Evolutionary conservation across 805 yeast species (phyloP).

Genomic region (Ogataea glucozyma): DNA sequence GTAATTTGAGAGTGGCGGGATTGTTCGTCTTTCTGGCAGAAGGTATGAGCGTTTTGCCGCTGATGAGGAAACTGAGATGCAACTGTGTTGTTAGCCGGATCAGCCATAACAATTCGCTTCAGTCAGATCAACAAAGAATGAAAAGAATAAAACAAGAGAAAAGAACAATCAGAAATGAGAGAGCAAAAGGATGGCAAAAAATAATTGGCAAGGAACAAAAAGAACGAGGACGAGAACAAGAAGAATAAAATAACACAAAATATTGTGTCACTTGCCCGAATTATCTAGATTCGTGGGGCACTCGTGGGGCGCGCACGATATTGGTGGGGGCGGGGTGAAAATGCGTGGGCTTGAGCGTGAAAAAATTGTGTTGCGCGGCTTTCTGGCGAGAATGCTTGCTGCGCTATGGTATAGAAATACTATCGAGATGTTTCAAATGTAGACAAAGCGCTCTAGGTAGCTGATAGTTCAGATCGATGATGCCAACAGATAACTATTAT

Average conservation of each 20-base stretch:
- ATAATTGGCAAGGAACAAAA: slow-evolving; percentile 1
- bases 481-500: no score
- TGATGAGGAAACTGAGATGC: slow-evolving; percentile 6
- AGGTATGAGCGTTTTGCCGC: slow-evolving; percentile 3
- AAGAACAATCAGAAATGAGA: slow-evolving; percentile 3
- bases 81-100: slow-evolving; percentile 4
- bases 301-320: slow-evolving; percentile 3
- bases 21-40: background rate
- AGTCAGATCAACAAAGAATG: background rate
- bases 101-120: slow-evolving; percentile 11
- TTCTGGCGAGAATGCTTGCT: no score
- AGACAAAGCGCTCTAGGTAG: no score
- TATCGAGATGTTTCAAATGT: no score
- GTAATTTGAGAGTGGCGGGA: slow-evolving; percentile 4
- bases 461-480: no score
- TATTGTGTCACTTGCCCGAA: slow-evolving; percentile 8
- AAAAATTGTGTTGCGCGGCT: no score
- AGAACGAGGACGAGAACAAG: no score
- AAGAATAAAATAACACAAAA: no score
- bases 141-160: slow-evolving; percentile 1
- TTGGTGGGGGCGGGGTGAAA: background rate
- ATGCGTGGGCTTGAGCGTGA: no score
- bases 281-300: slow-evolving; percentile 5
- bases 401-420: no score
- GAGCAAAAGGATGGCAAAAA: slow-evolving; percentile 4